These are phyloP conservation scores for Infundibulicybe gibba DNA, from an alignment of 768 basidiomycete species.

Conservation along the genomic window DNA sequence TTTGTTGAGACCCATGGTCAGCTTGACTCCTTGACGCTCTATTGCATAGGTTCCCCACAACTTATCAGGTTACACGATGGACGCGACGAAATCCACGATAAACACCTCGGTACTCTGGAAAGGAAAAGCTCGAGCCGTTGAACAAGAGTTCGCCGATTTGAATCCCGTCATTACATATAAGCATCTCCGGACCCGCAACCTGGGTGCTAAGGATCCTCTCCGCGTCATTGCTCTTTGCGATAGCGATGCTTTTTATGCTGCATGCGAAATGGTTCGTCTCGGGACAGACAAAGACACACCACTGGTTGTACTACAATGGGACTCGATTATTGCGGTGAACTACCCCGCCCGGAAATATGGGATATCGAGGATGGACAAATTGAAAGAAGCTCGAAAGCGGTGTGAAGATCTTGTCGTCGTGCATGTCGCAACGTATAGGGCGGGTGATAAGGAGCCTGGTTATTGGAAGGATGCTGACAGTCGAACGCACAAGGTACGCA, in stretches of 20 bases:
- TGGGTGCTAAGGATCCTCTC: slow-evolving; percentile 71
- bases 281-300: slow-evolving; percentile 57
- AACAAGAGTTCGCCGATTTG: slow-evolving; percentile 55
- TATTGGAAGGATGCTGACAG: slow-evolving; percentile 92
- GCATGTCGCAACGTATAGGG: slow-evolving; percentile 93
- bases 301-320: slow-evolving; percentile 87
- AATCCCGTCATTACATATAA: slow-evolving; percentile 74
- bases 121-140: slow-evolving; percentile 44
- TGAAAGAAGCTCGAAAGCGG: slow-evolving; percentile 77
- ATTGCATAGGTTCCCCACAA: no score
- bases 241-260: slow-evolving; percentile 81
- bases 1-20: no score
- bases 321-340: slow-evolving; percentile 88
- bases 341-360: slow-evolving; percentile 92
- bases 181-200: slow-evolving; percentile 64
- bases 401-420: slow-evolving; percentile 85
- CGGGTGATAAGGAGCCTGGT: slow-evolving; percentile 81
- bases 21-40: no score
- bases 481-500: slow-evolving; percentile 82
- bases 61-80: no score
- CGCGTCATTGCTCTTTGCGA: slow-evolving; percentile 90
- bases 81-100: no score
- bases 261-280: slow-evolving; percentile 84
- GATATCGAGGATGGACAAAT: slow-evolving; percentile 86
- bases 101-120: slow-evolving; percentile 32